These are phyloP conservation scores for Microstroma glucosiphilum DNA, from an alignment of 1,284 basidiomycete species.

Conservation along the genomic window DNA sequence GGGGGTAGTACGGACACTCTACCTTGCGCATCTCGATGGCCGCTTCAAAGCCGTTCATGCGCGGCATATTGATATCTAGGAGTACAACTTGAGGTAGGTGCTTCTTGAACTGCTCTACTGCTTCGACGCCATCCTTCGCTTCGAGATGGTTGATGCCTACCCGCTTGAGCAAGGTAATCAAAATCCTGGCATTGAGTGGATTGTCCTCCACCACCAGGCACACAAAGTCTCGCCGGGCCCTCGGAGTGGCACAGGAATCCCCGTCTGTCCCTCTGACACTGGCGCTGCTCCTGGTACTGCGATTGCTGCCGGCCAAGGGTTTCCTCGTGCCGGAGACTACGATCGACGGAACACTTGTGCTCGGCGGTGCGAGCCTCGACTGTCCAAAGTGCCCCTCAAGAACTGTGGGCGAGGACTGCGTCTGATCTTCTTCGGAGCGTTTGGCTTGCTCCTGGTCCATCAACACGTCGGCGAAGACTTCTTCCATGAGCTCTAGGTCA, in stretches of 20 bases:
- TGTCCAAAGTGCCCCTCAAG: not conserved
- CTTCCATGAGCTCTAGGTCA: not conserved
- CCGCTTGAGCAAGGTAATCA: conserved; percentile 28
- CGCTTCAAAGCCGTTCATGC: conserved; percentile 39
- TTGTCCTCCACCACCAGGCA: conserved; percentile 45
- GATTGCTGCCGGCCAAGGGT: not conserved
- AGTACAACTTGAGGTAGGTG: conserved; percentile 28
- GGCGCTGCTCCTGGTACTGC: not conserved
- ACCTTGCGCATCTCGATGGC: conserved; percentile 28
- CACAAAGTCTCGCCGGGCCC: conserved; percentile 19
- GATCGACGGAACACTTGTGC: not conserved
- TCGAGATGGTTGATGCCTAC: conserved; percentile 26
- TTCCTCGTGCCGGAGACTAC: conserved; percentile 6
- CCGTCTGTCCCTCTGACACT: conserved; percentile 1
- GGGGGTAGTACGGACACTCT: conserved; percentile 17
- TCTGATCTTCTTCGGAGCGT: not conserved
- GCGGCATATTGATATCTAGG: conserved; percentile 46
- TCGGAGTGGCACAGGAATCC: not conserved
- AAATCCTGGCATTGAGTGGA: conserved; percentile 35
- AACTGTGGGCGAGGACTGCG: not conserved
- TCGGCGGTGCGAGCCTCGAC: not conserved
- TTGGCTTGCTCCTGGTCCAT: not conserved
- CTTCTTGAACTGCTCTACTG: conserved; percentile 23
- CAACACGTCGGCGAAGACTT: not conserved
- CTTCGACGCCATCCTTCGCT: conserved; percentile 33